Base-by-base conservation (phyloP, 495 filamentous ascomycete genomes). In the Trichodelitschia bisporula region DNA sequence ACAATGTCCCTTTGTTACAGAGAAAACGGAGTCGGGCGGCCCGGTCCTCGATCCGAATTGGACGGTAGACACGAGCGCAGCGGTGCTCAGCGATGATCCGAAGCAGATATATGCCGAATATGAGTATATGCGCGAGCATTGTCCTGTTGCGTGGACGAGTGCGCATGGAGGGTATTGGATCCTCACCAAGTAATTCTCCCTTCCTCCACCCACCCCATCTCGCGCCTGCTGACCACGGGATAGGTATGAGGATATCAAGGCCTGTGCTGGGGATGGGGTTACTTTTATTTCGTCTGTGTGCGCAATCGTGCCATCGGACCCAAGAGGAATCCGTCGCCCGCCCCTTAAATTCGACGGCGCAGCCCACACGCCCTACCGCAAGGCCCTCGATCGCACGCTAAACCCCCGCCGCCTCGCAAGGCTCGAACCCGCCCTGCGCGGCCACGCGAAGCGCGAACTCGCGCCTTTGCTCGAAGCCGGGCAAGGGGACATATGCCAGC, bases 241-340 rank as follows among this genome's bases (percentile, higher is more conserved):
- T n/a, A n/a, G 33, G 27, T 38, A 38, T 27, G 36, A 35, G 11
- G 36, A 38, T 19, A 29, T 38, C 17, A 38, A 38, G 19, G 10
- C 11, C 4, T 34, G 24, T n/a, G 36, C 33, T 9, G 17, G 26
- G 5, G 32, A 38, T 19, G 24, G 25, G n/a, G 17, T 15, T 6
- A 38, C 36, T 4, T 36, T 35, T 18, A 38, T 38, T 3, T 38
- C 36, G 3, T 36, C 32, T 12, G 32, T 38, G 10, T 36, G 30
- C 17, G 36, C 36, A 15, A 28, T 38, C 19, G 24, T 38, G 5
- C 36, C 27, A 16, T 29, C 21, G 15, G 36, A 38, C 28, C 36
- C 36, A 3, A 13, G 36, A 19, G 36, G 36, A 5, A 34, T 28
- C 11, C n/a, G 36, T 15, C 15, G 36, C 5, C 36, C 32, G 26